Conservation (phyloP, 1,139 yeast genomes). For the Scheffersomyces cryptocercus region DNA sequence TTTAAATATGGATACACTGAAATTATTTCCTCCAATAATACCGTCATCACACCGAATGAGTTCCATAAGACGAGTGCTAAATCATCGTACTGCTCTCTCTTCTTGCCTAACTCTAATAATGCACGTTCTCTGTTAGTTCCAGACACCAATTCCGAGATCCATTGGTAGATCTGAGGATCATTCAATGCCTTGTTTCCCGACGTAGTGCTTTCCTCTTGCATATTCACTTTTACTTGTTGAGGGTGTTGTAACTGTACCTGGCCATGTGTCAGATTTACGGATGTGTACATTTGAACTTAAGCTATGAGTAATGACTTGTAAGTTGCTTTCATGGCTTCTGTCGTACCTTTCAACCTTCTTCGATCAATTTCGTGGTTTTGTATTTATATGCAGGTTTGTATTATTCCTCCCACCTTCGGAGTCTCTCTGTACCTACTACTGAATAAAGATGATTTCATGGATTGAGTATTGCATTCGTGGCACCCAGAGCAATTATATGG, state of each 20-base stretch:
- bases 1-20: constrained; percentile 86
- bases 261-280: background rate
- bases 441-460: too few relatives aligned
- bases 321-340: too few relatives aligned
- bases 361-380: background rate
- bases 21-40: constrained; percentile 83
- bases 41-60: constrained; percentile 95
- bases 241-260: background rate
- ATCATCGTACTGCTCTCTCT: constrained; percentile 92
- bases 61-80: constrained; percentile 93
- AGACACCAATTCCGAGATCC: constrained; percentile 87
- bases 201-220: constrained; percentile 5
- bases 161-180: constrained; percentile 83
- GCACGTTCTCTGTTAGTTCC: constrained; percentile 95
- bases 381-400: background rate
- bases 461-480: too few relatives aligned
- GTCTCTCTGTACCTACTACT: constrained; percentile 58
- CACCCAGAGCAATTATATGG: too few relatives aligned
- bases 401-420: constrained; percentile 48
- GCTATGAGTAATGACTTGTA: too few relatives aligned
- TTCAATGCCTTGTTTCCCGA: constrained; percentile 60
- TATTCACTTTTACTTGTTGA: background rate
- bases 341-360: too few relatives aligned
- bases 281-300: too few relatives aligned
- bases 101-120: constrained; percentile 84